These are phyloP conservation scores for Ogataea methanolica DNA, from an alignment of 805 yeast species.

Conservation along the genomic window DNA sequence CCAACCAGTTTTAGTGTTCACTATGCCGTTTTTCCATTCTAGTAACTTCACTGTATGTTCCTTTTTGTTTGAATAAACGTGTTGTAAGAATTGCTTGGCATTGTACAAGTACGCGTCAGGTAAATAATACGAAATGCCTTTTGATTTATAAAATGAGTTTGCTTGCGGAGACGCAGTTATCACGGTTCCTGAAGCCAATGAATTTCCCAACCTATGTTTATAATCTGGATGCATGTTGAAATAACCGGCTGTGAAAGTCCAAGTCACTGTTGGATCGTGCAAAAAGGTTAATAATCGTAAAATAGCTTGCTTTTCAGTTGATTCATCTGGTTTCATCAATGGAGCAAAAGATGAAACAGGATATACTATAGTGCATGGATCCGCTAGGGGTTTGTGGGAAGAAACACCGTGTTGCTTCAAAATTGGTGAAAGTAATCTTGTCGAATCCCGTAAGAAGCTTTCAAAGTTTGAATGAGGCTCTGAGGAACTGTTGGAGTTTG, in stretches of 20 bases:
- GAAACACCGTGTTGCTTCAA: constrained; percentile 36
- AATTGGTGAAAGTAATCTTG: constrained; percentile 53
- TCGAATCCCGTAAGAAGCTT: constrained; percentile 51
- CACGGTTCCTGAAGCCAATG: constrained; percentile 60
- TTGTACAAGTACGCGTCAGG: constrained; percentile 85
- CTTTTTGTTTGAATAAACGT: constrained; percentile 25
- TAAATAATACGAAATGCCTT: constrained; percentile 73
- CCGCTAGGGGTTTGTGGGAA: constrained; percentile 18
- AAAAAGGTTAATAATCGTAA: constrained; percentile 54
- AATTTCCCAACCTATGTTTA: constrained; percentile 49
- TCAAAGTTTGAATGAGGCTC: constrained; percentile 60
- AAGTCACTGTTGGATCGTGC: constrained; percentile 51
- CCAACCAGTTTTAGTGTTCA: constrained; percentile 84
- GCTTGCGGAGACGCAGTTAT: constrained; percentile 93
- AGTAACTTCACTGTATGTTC: constrained; percentile 49
- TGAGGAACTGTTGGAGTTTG: constrained; percentile 54
- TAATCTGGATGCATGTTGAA: constrained; percentile 85
- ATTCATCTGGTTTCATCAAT: constrained; percentile 55
- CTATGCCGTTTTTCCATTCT: constrained; percentile 88
- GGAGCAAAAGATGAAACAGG: constrained; percentile 94
- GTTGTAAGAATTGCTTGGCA: constrained; percentile 58
- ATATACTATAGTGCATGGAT: constrained; percentile 61
- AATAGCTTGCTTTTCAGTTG: constrained; percentile 79
- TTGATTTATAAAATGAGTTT: constrained; percentile 84
- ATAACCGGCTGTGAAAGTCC: constrained; percentile 96